These are phyloP conservation scores for Botrytis hyacinthi DNA, from an alignment of 2,329 filamentous ascomycete species.

Conservation along the genomic window DNA sequence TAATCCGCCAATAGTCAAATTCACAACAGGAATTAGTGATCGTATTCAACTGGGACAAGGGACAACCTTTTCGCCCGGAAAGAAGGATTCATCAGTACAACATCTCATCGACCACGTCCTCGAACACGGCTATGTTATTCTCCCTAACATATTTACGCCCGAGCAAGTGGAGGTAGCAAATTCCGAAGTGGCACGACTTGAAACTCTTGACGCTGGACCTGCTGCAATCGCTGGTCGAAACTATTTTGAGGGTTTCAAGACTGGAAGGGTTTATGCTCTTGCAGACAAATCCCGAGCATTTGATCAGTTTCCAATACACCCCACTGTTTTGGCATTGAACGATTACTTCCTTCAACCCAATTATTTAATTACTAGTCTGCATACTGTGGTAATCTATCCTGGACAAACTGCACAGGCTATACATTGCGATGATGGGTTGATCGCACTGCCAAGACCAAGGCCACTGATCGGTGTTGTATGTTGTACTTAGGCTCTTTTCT, in stretches of 20 bases:
- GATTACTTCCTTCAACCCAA: constrained; percentile 43
- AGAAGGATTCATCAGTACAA: constrained; percentile 32
- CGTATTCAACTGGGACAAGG: constrained; percentile 34
- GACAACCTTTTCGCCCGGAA: constrained; percentile 36
- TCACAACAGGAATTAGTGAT: constrained; percentile 18
- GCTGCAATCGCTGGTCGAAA: constrained; percentile 40
- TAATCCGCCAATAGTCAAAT: constrained; percentile 1
- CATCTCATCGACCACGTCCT: constrained; percentile 36
- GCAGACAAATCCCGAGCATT: constrained; percentile 43
- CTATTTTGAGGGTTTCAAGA: constrained; percentile 42
- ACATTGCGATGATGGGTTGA: constrained; percentile 41
- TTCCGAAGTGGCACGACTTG: constrained; percentile 40
- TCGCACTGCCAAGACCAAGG: constrained; percentile 34
- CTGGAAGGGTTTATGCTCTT: constrained; percentile 42
- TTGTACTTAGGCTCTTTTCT: background rate
- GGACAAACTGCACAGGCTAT: constrained; percentile 40
- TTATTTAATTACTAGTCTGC: constrained; percentile 41
- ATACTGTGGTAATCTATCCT: constrained; percentile 43
- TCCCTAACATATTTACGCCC: constrained; percentile 39
- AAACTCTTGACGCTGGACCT: constrained; percentile 31
- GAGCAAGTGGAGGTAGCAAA: constrained; percentile 39
- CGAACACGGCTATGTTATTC: constrained; percentile 43
- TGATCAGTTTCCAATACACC: constrained; percentile 42
- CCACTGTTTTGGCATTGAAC: constrained; percentile 42
- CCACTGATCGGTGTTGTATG: constrained; percentile 36